Evolutionary conservation across 495 filamentous ascomycete species (phyloP), one percentile per base, ranked within the genome.

Genomic region (Hyaloscypha variabilis): DNA sequence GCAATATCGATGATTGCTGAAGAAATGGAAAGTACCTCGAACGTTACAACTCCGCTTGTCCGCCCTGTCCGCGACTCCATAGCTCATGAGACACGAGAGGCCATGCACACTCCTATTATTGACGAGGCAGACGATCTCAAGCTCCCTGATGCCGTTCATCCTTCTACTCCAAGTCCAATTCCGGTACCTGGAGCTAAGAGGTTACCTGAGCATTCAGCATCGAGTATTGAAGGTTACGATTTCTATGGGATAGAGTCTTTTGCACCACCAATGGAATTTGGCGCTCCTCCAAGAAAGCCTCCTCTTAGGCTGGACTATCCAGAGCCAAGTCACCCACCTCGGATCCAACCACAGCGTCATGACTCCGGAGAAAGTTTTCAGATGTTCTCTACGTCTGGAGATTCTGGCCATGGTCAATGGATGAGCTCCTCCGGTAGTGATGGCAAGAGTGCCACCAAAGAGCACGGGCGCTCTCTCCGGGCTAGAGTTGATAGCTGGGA

Each of bases 361-460:
- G 88, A 93, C 67, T 96, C 92, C 2, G 84, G 88, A 25, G 92
- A 94, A 65, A 93, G 90, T 68, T 92, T 92, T 68, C 85, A 89
- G 34, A 86, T 95, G 79, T 92, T 96, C 73, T 93, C 89, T n/a
- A 83, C 88, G 8, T 93, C 91, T 2, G 86, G 87, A 14, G 85
- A 88, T 21, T 81, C 77, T 23, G 51, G 65, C 10, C 66, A 76
- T 42, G 75, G 75, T 0, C 79, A 74, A 30, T 65, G 83, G 58
- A 71, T 79, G 21, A 63, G 67, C 55, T 77, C 78, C 19, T 77
- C 77, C 13, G 67, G 75, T 39, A 76, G 69, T 55, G 78, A 74
- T 49, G 34, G 68, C 17, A 42, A 67, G 5, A 63, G 63, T 25
- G 8, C 28, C 17, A 42, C 2, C n/a, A 26, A 36, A 39, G 60